These are phyloP conservation scores for Fusarium pilosicola DNA, from an alignment of 2,329 filamentous ascomycete genomes.

Conservation along the genomic window DNA sequence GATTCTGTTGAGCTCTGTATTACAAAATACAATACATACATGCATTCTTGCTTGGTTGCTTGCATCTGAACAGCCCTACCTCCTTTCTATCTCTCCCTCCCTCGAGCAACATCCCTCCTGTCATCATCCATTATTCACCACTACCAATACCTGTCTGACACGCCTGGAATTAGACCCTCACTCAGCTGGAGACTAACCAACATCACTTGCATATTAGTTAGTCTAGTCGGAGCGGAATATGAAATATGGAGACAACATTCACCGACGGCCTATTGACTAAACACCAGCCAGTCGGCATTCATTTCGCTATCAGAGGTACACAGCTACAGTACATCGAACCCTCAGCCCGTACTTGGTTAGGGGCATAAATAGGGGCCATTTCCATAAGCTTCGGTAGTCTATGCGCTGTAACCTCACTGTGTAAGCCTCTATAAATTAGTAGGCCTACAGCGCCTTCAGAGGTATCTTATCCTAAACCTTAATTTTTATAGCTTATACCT, in stretches of 20 bases:
- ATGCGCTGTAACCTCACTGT: no score
- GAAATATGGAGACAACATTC: conserved; percentile 25
- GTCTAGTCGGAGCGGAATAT: conserved; percentile 6
- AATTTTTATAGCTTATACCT: no score
- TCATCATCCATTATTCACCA: conserved; percentile 12
- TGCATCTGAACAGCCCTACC: background rate
- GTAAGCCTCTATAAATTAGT: no score
- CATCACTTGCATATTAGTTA: conserved; percentile 24
- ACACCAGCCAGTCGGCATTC: conserved; percentile 11
- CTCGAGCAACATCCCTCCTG: conserved; percentile 1
- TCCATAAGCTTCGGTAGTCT: no score
- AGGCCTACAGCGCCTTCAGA: no score
- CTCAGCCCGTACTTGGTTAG: background rate
- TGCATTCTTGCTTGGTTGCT: background rate
- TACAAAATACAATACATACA: background rate
- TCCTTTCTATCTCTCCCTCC: conserved; percentile 16
- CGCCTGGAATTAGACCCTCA: conserved; percentile 25
- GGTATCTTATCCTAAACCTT: no score
- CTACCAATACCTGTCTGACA: conserved; percentile 26
- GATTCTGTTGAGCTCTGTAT: background rate
- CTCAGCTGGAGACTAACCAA: conserved; percentile 27
- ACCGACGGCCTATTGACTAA: conserved; percentile 27
- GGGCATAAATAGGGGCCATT: no score
- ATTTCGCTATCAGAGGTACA: background rate
- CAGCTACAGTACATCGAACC: background rate